Conservation (phyloP, 805 yeast species). For the Huiozyma naganishii region DNA sequence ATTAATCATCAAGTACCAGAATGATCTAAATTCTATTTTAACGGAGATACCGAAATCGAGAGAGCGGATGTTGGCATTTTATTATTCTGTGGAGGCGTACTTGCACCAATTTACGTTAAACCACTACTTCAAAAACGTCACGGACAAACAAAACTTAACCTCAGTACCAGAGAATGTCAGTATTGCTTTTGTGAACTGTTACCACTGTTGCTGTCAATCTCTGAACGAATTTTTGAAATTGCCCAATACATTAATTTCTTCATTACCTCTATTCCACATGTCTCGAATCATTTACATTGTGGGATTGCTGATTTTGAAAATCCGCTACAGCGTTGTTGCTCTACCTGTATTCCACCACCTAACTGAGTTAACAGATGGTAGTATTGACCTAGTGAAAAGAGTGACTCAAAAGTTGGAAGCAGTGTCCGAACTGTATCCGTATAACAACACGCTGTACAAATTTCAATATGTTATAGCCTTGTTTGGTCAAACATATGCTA, state of each 20-base stretch:
- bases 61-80: conserved; percentile 38
- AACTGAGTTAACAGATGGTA: conserved; percentile 38
- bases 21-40: conserved; percentile 33
- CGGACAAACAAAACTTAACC: conserved; percentile 5
- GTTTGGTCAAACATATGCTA: conserved; percentile 51
- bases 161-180: conserved; percentile 25
- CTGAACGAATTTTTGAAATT: conserved; percentile 39
- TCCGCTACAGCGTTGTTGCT: conserved; percentile 45
- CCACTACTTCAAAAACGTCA: conserved; percentile 13
- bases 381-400: conserved; percentile 25
- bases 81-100: conserved; percentile 55
- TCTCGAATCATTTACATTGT: conserved; percentile 53
- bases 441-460: conserved; percentile 43
- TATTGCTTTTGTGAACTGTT: conserved; percentile 39
- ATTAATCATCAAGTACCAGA: conserved; percentile 35
- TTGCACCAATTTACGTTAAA: conserved; percentile 45
- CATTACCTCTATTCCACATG: conserved; percentile 46
- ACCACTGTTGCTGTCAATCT: conserved; percentile 42
- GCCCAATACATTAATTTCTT: conserved; percentile 37
- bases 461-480: conserved; percentile 45
- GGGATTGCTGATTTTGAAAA: conserved; percentile 45
- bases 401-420: conserved; percentile 18
- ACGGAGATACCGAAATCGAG: conserved; percentile 30
- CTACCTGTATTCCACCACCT: conserved; percentile 37
- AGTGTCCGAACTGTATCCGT: conserved; percentile 29